These are phyloP conservation scores for Colletotrichum higginsianum DNA, from an alignment of 2,329 filamentous ascomycete genomes.

Conservation along the genomic window DNA sequence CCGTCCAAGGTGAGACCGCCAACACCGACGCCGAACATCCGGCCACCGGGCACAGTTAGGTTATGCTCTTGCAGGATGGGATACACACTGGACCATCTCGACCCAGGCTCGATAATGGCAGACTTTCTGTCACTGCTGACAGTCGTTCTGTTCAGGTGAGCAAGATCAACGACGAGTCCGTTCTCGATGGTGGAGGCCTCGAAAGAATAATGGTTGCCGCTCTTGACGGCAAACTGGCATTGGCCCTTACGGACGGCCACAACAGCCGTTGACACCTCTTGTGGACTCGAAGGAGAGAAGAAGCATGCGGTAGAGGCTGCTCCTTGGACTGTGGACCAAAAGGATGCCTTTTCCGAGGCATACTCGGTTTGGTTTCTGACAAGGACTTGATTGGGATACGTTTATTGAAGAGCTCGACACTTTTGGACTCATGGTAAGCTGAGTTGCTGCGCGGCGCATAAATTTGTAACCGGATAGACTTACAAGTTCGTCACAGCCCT, in stretches of 20 bases:
- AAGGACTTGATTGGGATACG: not conserved
- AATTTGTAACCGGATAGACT: not conserved
- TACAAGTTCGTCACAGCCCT: not conserved
- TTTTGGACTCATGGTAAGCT: not conserved
- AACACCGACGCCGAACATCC: slow-evolving; percentile 57
- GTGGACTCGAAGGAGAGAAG: not conserved
- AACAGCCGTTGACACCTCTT: slow-evolving; percentile 44
- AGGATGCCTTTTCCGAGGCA: not conserved
- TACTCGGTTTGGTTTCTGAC: not conserved
- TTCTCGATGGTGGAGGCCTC: slow-evolving; percentile 54
- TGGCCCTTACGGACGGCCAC: slow-evolving; percentile 15
- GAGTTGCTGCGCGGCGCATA: not conserved
- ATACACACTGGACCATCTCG: slow-evolving; percentile 58
- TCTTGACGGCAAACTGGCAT: slow-evolving; percentile 56
- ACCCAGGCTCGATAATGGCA: slow-evolving; percentile 55
- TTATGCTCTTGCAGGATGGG: slow-evolving; percentile 50
- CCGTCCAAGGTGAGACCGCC: slow-evolving; percentile 56
- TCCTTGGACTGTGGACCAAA: slow-evolving; percentile 21
- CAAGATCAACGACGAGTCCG: slow-evolving; percentile 55
- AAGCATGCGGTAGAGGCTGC: slow-evolving; percentile 6
- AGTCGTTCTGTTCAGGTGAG: slow-evolving; percentile 51
- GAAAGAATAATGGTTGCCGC: slow-evolving; percentile 62
- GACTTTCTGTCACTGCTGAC: slow-evolving; percentile 49
- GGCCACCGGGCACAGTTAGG: slow-evolving; percentile 56
- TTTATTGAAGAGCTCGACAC: not conserved